These are phyloP conservation scores for Ulmus americana DNA, from an alignment of 331 rosid genomes.

Conservation along the genomic window DNA sequence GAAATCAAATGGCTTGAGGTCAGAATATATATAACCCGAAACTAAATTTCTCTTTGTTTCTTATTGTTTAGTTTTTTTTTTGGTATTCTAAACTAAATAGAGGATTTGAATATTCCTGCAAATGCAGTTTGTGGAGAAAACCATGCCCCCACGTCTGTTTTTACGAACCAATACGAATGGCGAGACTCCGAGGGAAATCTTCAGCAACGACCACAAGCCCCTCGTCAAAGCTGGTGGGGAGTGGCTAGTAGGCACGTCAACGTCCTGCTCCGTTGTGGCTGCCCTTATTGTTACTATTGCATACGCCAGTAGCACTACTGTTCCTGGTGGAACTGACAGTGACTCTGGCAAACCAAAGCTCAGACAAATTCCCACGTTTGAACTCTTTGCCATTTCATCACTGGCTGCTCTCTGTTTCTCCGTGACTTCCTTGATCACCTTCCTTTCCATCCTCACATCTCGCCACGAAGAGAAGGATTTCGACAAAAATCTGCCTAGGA, in stretches of 20 bases:
- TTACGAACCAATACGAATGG: neutral
- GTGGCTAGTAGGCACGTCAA: neutral
- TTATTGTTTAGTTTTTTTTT: no score
- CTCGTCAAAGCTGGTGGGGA: neutral
- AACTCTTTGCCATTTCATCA: neutral
- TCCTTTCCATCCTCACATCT: neutral
- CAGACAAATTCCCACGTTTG: neutral
- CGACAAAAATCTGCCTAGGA: neutral
- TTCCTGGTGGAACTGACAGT: slow-evolving; percentile 26
- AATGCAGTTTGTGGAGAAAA: no score
- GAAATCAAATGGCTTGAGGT: slow-evolving; percentile 19
- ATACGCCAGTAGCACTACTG: neutral
- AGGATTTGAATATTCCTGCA: no score
- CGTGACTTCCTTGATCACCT: neutral
- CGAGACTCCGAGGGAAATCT: neutral
- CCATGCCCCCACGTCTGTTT: no score
- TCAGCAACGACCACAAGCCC: neutral
- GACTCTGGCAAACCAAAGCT: neutral
- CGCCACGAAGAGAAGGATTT: neutral
- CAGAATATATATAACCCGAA: neutral
- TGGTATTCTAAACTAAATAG: no score
- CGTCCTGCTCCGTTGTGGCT: neutral
- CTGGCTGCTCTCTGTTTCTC: neutral
- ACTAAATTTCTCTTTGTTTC: no score
- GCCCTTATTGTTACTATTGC: neutral